These are phyloP conservation scores for Stagonosporopsis tanaceti DNA, from an alignment of 2,329 filamentous ascomycete genomes.

Conservation along the genomic window DNA sequence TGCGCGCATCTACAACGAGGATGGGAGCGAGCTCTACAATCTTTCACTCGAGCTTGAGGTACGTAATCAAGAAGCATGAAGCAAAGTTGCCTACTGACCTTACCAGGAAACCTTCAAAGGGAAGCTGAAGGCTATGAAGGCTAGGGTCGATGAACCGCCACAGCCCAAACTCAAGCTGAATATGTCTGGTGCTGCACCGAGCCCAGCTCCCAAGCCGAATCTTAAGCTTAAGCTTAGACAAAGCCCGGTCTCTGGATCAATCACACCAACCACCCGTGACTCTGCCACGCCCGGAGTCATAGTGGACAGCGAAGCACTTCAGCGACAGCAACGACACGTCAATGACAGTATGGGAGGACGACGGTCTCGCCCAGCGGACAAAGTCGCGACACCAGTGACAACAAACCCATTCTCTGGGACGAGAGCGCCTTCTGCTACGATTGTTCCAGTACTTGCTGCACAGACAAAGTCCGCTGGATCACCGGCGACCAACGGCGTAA, in stretches of 20 bases:
- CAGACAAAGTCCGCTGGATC: conserved; percentile 46
- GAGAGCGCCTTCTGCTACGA: conserved; percentile 31
- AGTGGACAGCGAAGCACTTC: conserved; percentile 63
- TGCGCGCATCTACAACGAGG: conserved; percentile 88
- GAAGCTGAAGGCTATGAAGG: conserved; percentile 75
- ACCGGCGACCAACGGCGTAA: conserved; percentile 46
- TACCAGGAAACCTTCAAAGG: conserved; percentile 72
- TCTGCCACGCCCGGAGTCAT: conserved; percentile 59
- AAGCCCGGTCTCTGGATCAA: conserved; percentile 50
- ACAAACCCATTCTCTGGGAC: conserved; percentile 42
- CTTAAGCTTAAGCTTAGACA: conserved; percentile 70
- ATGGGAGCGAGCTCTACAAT: conserved; percentile 83
- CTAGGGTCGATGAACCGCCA: conserved; percentile 73
- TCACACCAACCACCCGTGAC: conserved; percentile 51
- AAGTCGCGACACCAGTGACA: conserved; percentile 34
- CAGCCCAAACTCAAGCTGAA: conserved; percentile 84
- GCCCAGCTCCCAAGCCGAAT: conserved; percentile 46
- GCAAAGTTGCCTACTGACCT: conserved; percentile 22
- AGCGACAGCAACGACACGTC: conserved; percentile 61
- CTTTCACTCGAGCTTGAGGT: conserved; percentile 83
- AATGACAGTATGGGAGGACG: conserved; percentile 58
- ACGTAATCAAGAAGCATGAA: conserved; percentile 27
- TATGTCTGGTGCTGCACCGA: conserved; percentile 56
- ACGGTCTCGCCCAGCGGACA: conserved; percentile 37
- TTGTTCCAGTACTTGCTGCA: conserved; percentile 29